Base-by-base conservation (phyloP, 2,329 filamentous ascomycete species). In the Albifimbria verrucaria region DNA sequence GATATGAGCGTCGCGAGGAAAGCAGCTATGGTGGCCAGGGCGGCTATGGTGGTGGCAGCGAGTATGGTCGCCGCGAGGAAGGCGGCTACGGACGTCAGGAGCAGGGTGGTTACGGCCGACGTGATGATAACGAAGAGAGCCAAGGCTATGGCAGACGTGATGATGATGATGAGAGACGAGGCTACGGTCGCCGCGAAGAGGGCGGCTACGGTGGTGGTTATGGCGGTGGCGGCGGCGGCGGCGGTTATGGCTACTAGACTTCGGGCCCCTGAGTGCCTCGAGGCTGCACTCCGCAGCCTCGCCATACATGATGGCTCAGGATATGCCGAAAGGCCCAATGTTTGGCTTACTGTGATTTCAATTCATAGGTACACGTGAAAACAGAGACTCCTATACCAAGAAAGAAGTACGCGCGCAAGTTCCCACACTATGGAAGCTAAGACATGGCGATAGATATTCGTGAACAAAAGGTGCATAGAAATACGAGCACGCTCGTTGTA, bases 171-270 rank as follows among this genome's bases (percentile, higher is more conserved):
- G 46, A 58, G 12, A 49, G 59, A 5, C 53, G 59, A 9, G 52
- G 55, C 53, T 55, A 59, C 47, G 64, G 61, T 20, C 58, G 64
- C 7, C 51, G 58, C 20, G 56, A 65, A 23, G 56, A 59, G 49
- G 32, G 46, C 49, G 39, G 44, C 4, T 39, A 39, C 12, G 32
- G 32, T 4, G 57, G 62, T 15, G 59, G 60, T 21, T 60, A 60
- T 41, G 63, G 62, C 7, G 61, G 65, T 48, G 57, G 63, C 17
- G 55, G 43, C 51, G 57, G n/a, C 22, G 43, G 48, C 17, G 28
- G 42, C 17, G 52, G 48, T 17, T 45, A 49, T n/a, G 51, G 47
- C 12, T 48, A 48, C 25, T 48, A 28, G 18, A 20, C 12, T 9
- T 5, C 12, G 12, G 32, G 32, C 12, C 18, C 12, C 4, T 39